Evolutionary conservation across 2,329 filamentous ascomycete species (phyloP).

Genomic region (Colletotrichum orbiculare): DNA sequence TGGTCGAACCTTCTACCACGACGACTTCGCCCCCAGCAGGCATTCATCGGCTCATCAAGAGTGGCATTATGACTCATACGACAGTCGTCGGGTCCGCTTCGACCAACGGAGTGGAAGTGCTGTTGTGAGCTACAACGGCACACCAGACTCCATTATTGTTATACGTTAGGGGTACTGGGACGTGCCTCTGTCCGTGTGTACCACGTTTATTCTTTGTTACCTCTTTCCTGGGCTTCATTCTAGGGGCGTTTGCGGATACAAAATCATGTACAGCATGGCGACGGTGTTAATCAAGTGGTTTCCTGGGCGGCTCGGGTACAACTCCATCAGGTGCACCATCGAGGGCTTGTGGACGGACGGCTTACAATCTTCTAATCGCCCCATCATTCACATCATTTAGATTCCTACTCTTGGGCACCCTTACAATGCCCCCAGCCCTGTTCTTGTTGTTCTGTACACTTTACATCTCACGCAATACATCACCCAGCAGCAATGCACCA

Average conservation of each 20-base stretch:
- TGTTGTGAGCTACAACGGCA: conserved; percentile 18
- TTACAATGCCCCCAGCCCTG: too few species aligned
- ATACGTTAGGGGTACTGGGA: conserved; percentile 44
- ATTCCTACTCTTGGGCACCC: not conserved
- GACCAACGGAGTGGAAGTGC: conserved; percentile 5
- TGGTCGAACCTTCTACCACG: conserved; percentile 20
- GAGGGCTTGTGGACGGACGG: conserved; percentile 16
- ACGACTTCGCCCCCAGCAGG: conserved; percentile 17
- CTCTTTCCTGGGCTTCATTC: not conserved
- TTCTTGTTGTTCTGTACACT: too few species aligned
- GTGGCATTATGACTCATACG: conserved; percentile 34
- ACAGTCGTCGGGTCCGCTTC: conserved; percentile 22
- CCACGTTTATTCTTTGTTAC: conserved; percentile 4
- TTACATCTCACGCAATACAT: too few species aligned
- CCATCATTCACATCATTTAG: conserved; percentile 10
- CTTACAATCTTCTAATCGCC: conserved; percentile 26
- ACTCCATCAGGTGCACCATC: conserved; percentile 22
- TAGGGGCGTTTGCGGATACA: not conserved
- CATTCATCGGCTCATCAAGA: conserved; percentile 23
- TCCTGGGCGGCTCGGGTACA: conserved; percentile 2
- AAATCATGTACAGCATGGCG: conserved; percentile 32
- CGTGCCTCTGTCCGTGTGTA: conserved; percentile 15
- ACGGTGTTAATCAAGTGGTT: conserved; percentile 28
- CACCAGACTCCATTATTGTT: conserved; percentile 40
- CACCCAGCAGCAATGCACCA: too few species aligned